Base-by-base conservation (phyloP, 2,329 filamentous ascomycete species). In the Dactylellina cionopaga region DNA sequence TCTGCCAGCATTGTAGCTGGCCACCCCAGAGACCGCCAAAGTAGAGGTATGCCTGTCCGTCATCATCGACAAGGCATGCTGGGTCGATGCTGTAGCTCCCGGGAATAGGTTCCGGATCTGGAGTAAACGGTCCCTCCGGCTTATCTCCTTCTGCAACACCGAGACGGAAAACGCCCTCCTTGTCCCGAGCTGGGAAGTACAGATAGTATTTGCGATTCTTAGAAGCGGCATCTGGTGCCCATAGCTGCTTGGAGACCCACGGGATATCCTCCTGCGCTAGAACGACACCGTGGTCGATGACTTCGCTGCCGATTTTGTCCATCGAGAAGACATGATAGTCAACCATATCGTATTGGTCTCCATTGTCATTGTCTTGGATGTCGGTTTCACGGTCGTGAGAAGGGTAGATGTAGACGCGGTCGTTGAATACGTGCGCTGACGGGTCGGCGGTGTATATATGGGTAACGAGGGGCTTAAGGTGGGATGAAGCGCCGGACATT, bases 11-110 rank as follows among this genome's bases (percentile, higher is more conserved):
- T 80, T 92, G 90, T 75, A 93, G 82, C 80, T 93, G 90, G 0
- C 90, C 90, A 66, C 90, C 90, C 90, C 90, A 93, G 19, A 93
- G 84, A 0, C 90, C 90, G 44, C 90, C 90, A 76, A 92, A 92
- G 80, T 92, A 93, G 19, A 91, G 79, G 78, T 90, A 91, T 2
- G 85, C 87, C 55, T 84, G 79, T 7, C 83, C 85, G 75, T 89
- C 86, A 44, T 86, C 86, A 78, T 93, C 90, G 13, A 92, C 89
- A 74, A 92, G 91, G 31, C 83, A 84, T 10, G 90, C 90, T 0
- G 90, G 90, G 78, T 93, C 90, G 77, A 93, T 92, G 77, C 87
- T 90, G 81, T 88, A 92, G 75, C 86, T 89, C 0, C 89, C 90
- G 54, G 82, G 78, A 77, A 93, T 91, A 10, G 85, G 85, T 63